Evolutionary conservation across 208 protist genomes (phyloP), one percentile per base, ranked within the genome.

Genomic region (Phytomonas francai): DNA sequence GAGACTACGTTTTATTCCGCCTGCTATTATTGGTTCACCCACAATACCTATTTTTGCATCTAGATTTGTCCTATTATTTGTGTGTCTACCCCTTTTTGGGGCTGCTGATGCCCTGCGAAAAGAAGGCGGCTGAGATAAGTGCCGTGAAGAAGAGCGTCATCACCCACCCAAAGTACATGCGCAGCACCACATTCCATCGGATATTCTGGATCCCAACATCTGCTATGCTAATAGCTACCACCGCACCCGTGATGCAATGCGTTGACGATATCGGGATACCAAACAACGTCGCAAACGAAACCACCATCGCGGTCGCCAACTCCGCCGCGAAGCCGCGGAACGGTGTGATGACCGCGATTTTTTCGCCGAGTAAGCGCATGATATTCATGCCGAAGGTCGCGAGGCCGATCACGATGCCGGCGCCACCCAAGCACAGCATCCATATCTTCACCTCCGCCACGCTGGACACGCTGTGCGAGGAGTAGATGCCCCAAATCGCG

Each of bases 221-320:
- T 7, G 85, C 64, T 45, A 95, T 70, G 25, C 71, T 74, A 58
- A 87, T 79, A 28, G 78, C 80, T 32, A 93, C 61, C 22, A 97
- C 74, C 25, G 83, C 81, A 34, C 92, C 89, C 51, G 87, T 85
- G 66, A 88, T 93, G 68, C 83, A 88, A 76, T 95, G 92, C 27
- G 92, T 97, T 11, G 89, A 94, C 16, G 85, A 91, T 32, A 97
- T 78, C 27, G 92, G 89, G 59, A 94, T 74, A 49, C 78, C 78
- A 56, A 80, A 84, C 32, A 33, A 63, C 31, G 85, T 87, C 51
- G 86, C 83, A 31, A 91, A 61, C 8, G 89, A 79, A 12, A 95
- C 78, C 59, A 91, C 77, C 5, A 87, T 69, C 67, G 85, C 83
- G 33, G 83, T 80, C 16, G 83, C 59, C 65, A 91, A 71, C 73